phyloP scores from a whole-genome alignment of 2,329 filamentous ascomycete species.

The Colletotrichum shisoi region DNA sequence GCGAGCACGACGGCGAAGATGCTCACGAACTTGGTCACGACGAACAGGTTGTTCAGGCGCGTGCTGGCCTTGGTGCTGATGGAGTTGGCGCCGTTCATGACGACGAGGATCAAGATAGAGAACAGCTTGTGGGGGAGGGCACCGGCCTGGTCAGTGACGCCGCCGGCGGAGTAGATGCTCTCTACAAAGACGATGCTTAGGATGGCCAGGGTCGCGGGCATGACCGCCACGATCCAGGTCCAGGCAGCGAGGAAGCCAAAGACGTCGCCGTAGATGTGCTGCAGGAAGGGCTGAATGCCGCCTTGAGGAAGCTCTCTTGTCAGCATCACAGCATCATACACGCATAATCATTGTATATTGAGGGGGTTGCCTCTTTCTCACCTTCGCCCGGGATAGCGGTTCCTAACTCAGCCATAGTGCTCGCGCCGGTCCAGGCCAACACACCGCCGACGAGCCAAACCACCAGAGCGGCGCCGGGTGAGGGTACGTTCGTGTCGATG shows the following conservation, averaged over 20 bases:
- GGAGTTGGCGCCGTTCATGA: conserved; percentile 61
- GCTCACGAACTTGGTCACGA: conserved; percentile 61
- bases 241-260: conserved; percentile 70
- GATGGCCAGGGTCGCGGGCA: conserved; percentile 70
- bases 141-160: conserved; percentile 55
- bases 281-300: conserved; percentile 69
- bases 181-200: conserved; percentile 70
- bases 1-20: conserved; percentile 60
- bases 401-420: conserved; percentile 69
- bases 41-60: conserved; percentile 64
- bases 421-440: conserved; percentile 70
- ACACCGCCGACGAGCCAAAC: conserved; percentile 70
- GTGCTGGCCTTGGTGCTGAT: conserved; percentile 65
- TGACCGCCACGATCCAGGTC: conserved; percentile 71
- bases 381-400: conserved; percentile 69
- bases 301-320: conserved; percentile 45
- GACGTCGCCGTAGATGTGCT: conserved; percentile 67
- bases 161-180: conserved; percentile 63
- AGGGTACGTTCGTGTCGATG: conserved; percentile 70
- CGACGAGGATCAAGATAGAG: conserved; percentile 56
- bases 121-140: conserved; percentile 60
- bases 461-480: conserved; percentile 64
- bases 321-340: neutral
- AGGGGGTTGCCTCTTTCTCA: conserved; percentile 40
- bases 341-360: conserved; percentile 29